Evolutionary conservation across 2,329 filamentous ascomycete species (phyloP).

Genomic region (Colletotrichum tanaceti): DNA sequence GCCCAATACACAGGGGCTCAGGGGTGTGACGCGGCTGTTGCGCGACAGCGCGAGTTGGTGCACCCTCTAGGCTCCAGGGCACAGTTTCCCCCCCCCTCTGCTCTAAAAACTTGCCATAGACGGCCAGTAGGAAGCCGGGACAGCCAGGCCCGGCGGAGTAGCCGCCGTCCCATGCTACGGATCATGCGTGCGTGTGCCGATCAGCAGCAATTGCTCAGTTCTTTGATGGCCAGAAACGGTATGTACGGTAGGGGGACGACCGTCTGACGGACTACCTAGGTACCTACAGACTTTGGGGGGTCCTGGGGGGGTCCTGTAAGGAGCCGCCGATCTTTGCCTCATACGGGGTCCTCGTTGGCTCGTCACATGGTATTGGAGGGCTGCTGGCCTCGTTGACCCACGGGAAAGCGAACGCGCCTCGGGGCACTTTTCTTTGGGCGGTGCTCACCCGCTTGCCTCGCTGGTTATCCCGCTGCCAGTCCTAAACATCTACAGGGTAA

Average conservation of each 20-base stretch:
- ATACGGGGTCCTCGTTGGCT: constrained; percentile 8
- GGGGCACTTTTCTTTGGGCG: background rate
- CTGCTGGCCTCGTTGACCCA: background rate
- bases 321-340: constrained; percentile 15
- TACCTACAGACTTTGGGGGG: background rate
- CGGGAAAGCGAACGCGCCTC: background rate
- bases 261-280: background rate
- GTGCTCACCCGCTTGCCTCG: no score
- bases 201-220: no score
- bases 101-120: background rate
- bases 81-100: background rate
- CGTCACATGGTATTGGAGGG: constrained; percentile 27
- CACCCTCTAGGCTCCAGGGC: no score
- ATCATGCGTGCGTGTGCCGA: background rate
- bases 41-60: background rate
- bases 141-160: background rate
- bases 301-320: no score
- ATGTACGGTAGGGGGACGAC: background rate
- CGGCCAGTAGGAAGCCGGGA: background rate
- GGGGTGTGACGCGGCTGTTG: background rate
- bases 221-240: constrained; percentile 18
- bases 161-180: background rate
- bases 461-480: no score
- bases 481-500: no score
- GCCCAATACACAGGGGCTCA: background rate